These are phyloP conservation scores for Sanguinoderma infundibulare DNA, from an alignment of 1,284 basidiomycete genomes.

Conservation along the genomic window DNA sequence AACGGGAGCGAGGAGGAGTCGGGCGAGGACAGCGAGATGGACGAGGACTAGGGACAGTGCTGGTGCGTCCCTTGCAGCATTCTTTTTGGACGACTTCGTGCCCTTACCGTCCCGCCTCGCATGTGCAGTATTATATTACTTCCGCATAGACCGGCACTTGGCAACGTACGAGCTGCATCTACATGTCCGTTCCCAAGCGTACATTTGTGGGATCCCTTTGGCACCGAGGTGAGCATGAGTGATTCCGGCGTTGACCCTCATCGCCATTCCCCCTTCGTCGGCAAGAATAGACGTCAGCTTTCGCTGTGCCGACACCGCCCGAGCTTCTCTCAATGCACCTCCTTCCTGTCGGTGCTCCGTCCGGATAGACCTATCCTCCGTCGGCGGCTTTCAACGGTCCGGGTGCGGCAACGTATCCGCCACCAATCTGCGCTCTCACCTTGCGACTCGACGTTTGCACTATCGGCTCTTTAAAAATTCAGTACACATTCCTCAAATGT, in stretches of 20 bases:
- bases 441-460: neutral
- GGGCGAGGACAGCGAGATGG: constrained; percentile 12
- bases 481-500: too few species aligned
- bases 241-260: too few species aligned
- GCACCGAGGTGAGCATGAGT: too few species aligned
- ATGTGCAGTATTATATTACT: neutral
- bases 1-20: neutral
- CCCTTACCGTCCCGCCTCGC: neutral
- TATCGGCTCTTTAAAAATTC: too few species aligned
- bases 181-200: too few species aligned
- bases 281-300: neutral
- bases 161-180: too few species aligned
- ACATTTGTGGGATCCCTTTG: too few species aligned
- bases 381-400: neutral
- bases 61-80: neutral
- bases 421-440: too few species aligned
- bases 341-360: neutral
- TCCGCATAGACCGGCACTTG: neutral
- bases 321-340: neutral
- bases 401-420: too few species aligned
- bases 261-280: neutral
- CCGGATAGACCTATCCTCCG: neutral
- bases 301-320: neutral
- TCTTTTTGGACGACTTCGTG: neutral
- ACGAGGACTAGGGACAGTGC: constrained; percentile 9